These are phyloP conservation scores for Schwanniomyces pseudopolymorphus DNA, from an alignment of 805 yeast genomes.

Conservation along the genomic window DNA sequence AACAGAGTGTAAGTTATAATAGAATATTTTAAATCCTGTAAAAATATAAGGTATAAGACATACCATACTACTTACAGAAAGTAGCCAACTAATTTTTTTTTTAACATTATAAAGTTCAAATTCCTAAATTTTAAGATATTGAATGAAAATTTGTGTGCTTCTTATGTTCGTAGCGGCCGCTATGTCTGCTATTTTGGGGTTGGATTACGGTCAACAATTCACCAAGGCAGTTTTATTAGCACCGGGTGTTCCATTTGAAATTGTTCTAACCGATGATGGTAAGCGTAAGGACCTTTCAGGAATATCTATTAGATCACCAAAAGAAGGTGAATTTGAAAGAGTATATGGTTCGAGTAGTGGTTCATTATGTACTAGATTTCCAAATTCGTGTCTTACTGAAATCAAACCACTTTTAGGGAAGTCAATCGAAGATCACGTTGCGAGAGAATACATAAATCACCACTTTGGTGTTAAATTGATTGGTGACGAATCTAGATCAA, in stretches of 20 bases:
- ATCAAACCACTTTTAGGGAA: slow-evolving; percentile 74
- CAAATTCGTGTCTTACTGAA: slow-evolving; percentile 64
- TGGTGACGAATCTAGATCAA: slow-evolving; percentile 35
- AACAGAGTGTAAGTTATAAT: neutral
- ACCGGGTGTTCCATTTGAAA: slow-evolving; percentile 85
- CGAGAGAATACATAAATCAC: slow-evolving; percentile 44
- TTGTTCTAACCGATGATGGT: slow-evolving; percentile 85
- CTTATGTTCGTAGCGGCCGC: slow-evolving; percentile 16
- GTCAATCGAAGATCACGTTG: slow-evolving; percentile 45
- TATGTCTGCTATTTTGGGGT: slow-evolving; percentile 71
- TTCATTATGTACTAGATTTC: slow-evolving; percentile 69
- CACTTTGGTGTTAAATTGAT: slow-evolving; percentile 63
- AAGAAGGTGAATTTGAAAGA: slow-evolving; percentile 57
- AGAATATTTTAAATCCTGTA: neutral
- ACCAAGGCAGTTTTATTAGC: slow-evolving; percentile 87
- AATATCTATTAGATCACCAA: slow-evolving; percentile 53
- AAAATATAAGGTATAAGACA: neutral
- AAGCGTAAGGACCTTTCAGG: slow-evolving; percentile 89
- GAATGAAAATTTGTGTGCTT: slow-evolving; percentile 8
- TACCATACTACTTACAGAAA: neutral
- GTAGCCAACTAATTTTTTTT: neutral
- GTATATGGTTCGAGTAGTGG: slow-evolving; percentile 76
- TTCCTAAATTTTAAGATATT: neutral
- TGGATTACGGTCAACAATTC: slow-evolving; percentile 86
- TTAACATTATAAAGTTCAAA: neutral